Conservation (phyloP, 257 asterid genomes). For the Nicotiana obtusifolia region DNA sequence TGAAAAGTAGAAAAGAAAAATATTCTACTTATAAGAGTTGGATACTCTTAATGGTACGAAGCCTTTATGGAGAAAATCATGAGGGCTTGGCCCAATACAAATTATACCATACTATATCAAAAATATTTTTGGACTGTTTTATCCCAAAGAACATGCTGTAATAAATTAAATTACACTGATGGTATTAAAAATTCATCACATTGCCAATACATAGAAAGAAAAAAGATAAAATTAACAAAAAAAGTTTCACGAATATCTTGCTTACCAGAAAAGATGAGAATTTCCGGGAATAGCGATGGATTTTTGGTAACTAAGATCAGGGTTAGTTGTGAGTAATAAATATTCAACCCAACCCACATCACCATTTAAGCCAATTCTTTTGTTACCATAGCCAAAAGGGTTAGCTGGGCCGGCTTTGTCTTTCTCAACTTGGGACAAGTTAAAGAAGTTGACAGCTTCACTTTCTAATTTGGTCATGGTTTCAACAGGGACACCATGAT, state of each 20-base stretch:
- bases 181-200: too few relatives aligned
- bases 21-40: too few relatives aligned
- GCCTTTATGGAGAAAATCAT: too few relatives aligned
- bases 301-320: constrained; percentile 2
- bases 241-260: background rate
- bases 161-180: too few relatives aligned
- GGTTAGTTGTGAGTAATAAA: constrained; percentile 23
- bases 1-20: too few relatives aligned
- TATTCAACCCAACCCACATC: constrained; percentile 35
- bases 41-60: too few relatives aligned
- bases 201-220: background rate
- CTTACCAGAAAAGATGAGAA: constrained; percentile 11
- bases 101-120: too few relatives aligned
- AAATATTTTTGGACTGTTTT: too few relatives aligned
- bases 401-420: constrained; percentile 21
- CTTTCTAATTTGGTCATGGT: constrained; percentile 19
- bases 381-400: constrained; percentile 34
- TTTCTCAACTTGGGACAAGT: constrained; percentile 23
- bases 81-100: accelerated
- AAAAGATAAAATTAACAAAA: background rate
- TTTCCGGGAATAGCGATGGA: constrained; percentile 16
- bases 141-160: too few relatives aligned
- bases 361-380: constrained; percentile 26
- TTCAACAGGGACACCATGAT: constrained; percentile 25
- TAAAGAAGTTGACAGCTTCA: constrained; percentile 22